These are phyloP conservation scores for Podospora comata DNA, from an alignment of 495 filamentous ascomycete species.

Conservation along the genomic window DNA sequence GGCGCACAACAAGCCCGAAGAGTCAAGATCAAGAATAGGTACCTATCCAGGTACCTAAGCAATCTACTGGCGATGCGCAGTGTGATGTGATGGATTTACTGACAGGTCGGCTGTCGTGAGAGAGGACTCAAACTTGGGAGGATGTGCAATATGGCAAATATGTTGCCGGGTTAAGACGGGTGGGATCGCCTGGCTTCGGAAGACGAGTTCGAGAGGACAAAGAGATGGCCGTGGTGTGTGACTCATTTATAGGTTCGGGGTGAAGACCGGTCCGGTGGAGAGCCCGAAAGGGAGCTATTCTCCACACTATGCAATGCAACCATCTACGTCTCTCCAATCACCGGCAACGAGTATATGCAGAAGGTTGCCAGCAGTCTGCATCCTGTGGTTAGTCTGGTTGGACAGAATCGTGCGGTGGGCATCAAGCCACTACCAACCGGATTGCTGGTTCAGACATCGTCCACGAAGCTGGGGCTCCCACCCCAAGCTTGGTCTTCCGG, in stretches of 20 bases:
- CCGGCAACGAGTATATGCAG: neutral
- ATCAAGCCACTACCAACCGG: slow-evolving; percentile 15
- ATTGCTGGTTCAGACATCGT: slow-evolving; percentile 16
- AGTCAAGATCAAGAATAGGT: neutral
- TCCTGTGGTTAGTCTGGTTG: neutral
- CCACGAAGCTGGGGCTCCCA: neutral
- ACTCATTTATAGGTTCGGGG: slow-evolving; percentile 6
- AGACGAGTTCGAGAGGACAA: neutral
- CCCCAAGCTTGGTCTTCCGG: neutral
- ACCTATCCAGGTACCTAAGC: neutral
- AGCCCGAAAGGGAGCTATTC: slow-evolving; percentile 1
- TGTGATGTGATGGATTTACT: neutral
- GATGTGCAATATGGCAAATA: neutral
- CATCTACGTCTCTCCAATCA: slow-evolving; percentile 9
- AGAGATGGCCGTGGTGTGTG: neutral
- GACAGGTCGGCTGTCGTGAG: neutral
- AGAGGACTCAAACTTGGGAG: neutral
- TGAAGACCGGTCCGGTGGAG: slow-evolving; percentile 9
- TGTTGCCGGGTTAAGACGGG: neutral
- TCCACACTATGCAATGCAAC: slow-evolving; percentile 18
- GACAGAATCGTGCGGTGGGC: slow-evolving; percentile 8
- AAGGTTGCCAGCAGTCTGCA: neutral
- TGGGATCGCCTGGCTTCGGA: slow-evolving; percentile 7
- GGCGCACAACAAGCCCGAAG: neutral
- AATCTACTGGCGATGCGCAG: neutral